Conservation (phyloP, 2,329 filamentous ascomycete species). For the Aspergillus ruber region DNA sequence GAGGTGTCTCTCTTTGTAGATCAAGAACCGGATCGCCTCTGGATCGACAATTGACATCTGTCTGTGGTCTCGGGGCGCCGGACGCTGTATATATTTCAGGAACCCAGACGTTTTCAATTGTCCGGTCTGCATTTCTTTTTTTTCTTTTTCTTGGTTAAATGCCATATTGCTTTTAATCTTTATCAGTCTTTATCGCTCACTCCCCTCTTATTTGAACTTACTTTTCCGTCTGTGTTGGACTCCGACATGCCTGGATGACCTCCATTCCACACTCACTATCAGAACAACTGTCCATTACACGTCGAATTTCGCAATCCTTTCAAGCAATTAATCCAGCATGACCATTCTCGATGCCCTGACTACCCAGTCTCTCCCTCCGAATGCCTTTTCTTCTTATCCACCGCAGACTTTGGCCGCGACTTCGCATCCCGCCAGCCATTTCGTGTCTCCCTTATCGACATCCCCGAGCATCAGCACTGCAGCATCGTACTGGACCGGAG, state of each 20-base stretch:
- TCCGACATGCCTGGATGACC: background rate
- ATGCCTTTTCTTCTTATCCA: background rate
- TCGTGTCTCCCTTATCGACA: background rate
- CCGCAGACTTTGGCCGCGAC: background rate
- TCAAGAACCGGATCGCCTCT: background rate
- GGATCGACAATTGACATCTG: background rate
- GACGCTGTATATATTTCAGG: background rate
- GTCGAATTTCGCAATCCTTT: no score
- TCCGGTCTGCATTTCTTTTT: no score
- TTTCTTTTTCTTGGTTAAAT: no score
- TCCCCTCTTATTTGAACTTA: background rate
- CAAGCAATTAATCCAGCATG: background rate
- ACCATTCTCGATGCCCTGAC: background rate
- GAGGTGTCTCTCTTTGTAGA: background rate
- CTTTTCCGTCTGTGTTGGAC: background rate
- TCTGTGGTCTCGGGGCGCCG: background rate
- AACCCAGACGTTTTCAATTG: background rate
- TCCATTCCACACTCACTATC: no score
- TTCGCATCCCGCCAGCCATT: background rate
- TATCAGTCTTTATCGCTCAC: background rate
- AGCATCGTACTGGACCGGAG: no score
- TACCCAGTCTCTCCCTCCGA: background rate
- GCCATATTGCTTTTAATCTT: no score
- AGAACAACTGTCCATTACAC: no score
- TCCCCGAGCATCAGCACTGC: no score